Conservation (phyloP, 306 rosid genomes). For the Inga oerstediana region DNA sequence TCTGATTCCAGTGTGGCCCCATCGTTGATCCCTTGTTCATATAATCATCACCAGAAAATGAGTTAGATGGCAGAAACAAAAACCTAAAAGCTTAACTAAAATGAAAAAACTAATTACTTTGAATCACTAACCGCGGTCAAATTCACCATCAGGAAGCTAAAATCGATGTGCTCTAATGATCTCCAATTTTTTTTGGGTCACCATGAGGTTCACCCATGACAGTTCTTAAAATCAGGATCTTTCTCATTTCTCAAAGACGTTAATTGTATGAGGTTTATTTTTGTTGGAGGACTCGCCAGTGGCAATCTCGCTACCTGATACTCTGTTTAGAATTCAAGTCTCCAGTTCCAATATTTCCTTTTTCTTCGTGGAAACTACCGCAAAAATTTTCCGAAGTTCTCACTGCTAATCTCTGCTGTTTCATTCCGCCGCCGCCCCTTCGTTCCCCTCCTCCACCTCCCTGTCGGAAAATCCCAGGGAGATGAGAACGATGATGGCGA, state of each 20-base stretch:
- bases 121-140: conserved; percentile 60
- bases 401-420: too few species aligned
- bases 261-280: conserved; percentile 44
- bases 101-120: neutral
- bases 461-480: too few species aligned
- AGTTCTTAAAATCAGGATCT: conserved; percentile 65
- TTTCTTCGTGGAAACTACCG: conserved; percentile 28
- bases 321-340: conserved; percentile 42
- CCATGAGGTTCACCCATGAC: conserved; percentile 73
- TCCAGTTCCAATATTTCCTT: conserved; percentile 47
- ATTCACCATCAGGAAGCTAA: conserved; percentile 78
- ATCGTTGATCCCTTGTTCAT: conserved; percentile 70
- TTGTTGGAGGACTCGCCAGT: conserved; percentile 26
- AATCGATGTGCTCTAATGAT: conserved; percentile 45
- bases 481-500: too few species aligned
- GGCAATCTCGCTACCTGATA: conserved; percentile 21
- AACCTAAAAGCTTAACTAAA: neutral
- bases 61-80: neutral
- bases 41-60: neutral
- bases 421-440: too few species aligned
- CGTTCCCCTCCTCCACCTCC: too few species aligned
- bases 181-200: conserved; percentile 46
- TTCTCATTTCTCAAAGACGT: conserved; percentile 38
- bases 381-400: too few species aligned
- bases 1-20: conserved; percentile 93